These are phyloP conservation scores for Allium sativum DNA, from an alignment of 106 monocot genomes.

Conservation along the genomic window DNA sequence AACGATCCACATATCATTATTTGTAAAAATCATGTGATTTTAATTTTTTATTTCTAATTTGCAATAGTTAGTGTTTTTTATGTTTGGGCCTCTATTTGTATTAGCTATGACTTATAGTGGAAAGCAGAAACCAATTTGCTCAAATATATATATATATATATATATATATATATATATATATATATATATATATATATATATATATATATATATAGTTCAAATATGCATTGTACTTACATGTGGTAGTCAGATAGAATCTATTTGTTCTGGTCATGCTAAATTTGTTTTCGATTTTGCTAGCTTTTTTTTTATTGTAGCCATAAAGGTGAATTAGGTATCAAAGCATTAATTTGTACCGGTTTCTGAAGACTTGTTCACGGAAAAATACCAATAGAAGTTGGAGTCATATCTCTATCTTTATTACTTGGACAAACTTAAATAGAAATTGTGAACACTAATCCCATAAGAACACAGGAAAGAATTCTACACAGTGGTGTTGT, in stretches of 20 bases:
- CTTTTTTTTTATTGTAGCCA: conserved; percentile 5
- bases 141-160: too few relatives aligned
- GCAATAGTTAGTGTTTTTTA: too few relatives aligned
- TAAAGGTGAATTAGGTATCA: neutral
- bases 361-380: neutral
- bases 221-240: neutral
- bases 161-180: too few relatives aligned
- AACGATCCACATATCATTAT: too few relatives aligned
- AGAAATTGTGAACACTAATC: too few relatives aligned
- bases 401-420: conserved; percentile 5
- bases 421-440: conserved; percentile 3
- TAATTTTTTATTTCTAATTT: too few relatives aligned
- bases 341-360: neutral
- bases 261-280: conserved; percentile 4
- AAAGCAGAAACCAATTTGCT: too few relatives aligned
- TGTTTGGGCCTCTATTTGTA: too few relatives aligned
- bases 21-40: too few relatives aligned
- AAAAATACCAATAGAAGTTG: conserved; percentile 1
- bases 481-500: neutral
- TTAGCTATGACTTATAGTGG: too few relatives aligned
- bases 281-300: neutral
- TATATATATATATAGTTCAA: neutral
- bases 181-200: too few relatives aligned
- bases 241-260: conserved; percentile 2
- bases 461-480: too few relatives aligned